phyloP scores from a whole-genome alignment of 768 basidiomycete genomes.

The Lyophyllum decastes region DNA sequence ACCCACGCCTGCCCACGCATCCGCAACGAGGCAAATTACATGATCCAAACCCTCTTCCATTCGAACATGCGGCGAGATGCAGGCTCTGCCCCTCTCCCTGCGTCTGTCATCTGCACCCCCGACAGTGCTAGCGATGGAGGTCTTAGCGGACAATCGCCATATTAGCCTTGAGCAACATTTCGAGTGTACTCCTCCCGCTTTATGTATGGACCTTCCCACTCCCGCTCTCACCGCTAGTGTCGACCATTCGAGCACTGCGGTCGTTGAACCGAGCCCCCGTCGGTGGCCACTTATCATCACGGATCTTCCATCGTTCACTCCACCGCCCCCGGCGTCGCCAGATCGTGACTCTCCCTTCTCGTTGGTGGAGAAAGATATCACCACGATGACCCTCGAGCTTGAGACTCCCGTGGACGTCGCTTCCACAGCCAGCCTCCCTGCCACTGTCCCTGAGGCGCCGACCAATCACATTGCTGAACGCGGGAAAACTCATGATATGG shows the following conservation, averaged over 20 bases:
- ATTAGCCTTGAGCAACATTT: not conserved
- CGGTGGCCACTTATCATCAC: not conserved
- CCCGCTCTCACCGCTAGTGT: not conserved
- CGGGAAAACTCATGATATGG: not conserved
- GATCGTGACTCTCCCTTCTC: not conserved
- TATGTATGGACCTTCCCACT: not conserved
- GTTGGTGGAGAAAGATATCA: conserved; percentile 3
- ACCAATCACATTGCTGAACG: too few species aligned
- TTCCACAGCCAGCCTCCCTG: not conserved
- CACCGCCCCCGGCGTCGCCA: not conserved
- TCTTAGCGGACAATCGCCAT: not conserved
- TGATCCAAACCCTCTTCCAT: not conserved
- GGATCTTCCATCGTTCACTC: not conserved
- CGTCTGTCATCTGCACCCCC: not conserved
- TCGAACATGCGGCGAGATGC: not conserved
- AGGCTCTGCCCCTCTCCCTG: not conserved
- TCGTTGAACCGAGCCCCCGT: not conserved
- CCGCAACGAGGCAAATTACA: not conserved
- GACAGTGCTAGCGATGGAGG: not conserved
- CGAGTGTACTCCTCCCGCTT: too few species aligned
- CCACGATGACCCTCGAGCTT: conserved; percentile 2
- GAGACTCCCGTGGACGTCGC: not conserved
- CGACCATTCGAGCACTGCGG: not conserved
- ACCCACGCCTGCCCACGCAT: too few species aligned
- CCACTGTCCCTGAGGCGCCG: not conserved